Evolutionary conservation across 805 yeast genomes (phyloP), one percentile per base, ranked within the genome.

Genomic region (Yamadazyma akitaensis): DNA sequence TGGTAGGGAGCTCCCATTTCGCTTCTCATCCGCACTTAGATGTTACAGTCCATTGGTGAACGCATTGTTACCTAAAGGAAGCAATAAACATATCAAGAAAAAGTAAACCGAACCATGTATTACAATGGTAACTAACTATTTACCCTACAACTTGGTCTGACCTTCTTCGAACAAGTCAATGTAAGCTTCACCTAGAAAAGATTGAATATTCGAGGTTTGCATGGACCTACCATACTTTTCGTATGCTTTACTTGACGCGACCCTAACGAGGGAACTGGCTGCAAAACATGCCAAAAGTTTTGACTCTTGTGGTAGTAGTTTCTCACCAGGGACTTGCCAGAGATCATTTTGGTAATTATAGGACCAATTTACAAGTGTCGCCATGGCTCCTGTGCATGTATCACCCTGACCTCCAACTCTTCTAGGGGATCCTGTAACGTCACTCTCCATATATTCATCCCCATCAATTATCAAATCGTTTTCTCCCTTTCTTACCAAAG

Each of bases 331-430:
- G 11, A 42, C 37, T 1, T 75, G 74, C 91, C 96, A 88, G 1
- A 84, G 57, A 2, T 70, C 63, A 28, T 73, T 58, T 49, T 79
- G 76, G 59, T 87, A 85, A 11, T 85, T 84, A 19, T 76, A 60
- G 5, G 86, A 80, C 96, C 96, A 92, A 5, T 88, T 87, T 30
- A 87, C 58, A 57, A 92, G 72, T 0, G 96, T 84, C 1, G 91
- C 90, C n/a, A 90, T 66, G 19, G 88, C 71, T 0, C 99, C 99
- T 0, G 92, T 80, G 34, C 94, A 63, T 0, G 97, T 86, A 57
- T 94, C 99, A 21, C 99, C 99, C 67, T 94, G 98, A 0, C 99
- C 99, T 11, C 97, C 97, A 7, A 88, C 95, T 44, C 99, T 74
- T 58, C 88, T 85, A 42, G 68, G 64, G 6, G 94, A 84, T 1